A percentile compares a stretch with the other conserved stretches of the same genome.
These are phyloP conservation scores for Puccinia hordei DNA, from an alignment of 1,284 basidiomycete species.

Conservation along the genomic window DNA sequence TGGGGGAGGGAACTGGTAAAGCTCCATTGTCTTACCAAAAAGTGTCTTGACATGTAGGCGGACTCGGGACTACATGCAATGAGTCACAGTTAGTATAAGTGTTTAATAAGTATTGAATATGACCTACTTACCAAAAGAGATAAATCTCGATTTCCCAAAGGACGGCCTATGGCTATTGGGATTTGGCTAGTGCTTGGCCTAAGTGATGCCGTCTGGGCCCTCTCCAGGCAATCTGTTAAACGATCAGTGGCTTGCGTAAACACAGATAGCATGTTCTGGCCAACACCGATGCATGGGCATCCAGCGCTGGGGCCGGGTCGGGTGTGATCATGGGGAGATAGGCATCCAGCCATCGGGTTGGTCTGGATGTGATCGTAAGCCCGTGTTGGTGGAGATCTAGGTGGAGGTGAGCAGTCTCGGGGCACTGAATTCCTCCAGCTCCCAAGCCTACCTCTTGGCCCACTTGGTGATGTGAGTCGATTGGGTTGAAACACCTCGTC, in stretches of 20 bases:
- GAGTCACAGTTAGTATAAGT: not conserved
- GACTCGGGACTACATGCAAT: constrained; percentile 1
- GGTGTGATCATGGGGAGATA: too few relatives aligned
- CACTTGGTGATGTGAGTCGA: not conserved
- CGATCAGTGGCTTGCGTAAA: not conserved
- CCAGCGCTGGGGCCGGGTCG: not conserved
- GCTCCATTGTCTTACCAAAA: constrained; percentile 18
- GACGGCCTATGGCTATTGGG: not conserved
- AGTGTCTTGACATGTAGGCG: constrained; percentile 16
- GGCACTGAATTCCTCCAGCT: constrained; percentile 10
- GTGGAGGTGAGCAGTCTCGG: not conserved
- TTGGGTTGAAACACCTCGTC: not conserved
- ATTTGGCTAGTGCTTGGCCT: not conserved
- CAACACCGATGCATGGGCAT: too few relatives aligned
- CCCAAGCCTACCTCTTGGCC: not conserved
- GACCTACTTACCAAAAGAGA: constrained; percentile 9
- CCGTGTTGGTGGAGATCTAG: not conserved
- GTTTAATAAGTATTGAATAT: not conserved
- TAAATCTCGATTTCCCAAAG: not conserved
- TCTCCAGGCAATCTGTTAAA: not conserved
- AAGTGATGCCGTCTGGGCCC: not conserved
- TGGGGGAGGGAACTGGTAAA: constrained; percentile 10
- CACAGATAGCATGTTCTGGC: not conserved
- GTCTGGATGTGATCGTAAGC: not conserved
- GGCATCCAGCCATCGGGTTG: not conserved